These are phyloP conservation scores for Flagelloscypha sp. DNA, from an alignment of 768 basidiomycete species.

Conservation along the genomic window DNA sequence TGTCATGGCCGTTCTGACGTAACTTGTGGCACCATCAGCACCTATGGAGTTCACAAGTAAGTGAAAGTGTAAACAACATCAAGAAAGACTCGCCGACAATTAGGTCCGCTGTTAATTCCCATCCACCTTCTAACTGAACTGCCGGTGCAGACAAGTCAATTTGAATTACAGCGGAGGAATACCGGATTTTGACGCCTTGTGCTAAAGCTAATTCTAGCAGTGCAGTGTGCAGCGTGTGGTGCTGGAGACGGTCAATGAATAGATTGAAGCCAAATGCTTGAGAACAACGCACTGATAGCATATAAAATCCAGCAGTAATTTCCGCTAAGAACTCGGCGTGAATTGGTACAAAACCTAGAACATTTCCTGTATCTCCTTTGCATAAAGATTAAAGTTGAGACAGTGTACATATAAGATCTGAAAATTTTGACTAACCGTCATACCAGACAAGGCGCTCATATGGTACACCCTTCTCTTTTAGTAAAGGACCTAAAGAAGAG, in stretches of 20 bases:
- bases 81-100: too few relatives aligned
- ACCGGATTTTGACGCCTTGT: constrained; percentile 41
- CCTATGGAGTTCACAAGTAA: too few relatives aligned
- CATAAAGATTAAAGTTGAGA: too few relatives aligned
- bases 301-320: constrained; percentile 29
- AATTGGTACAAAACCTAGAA: constrained; percentile 37
- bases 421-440: constrained; percentile 17
- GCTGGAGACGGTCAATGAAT: constrained; percentile 27
- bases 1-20: too few relatives aligned
- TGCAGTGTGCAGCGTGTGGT: constrained; percentile 42
- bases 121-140: constrained; percentile 33
- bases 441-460: not conserved
- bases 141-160: constrained; percentile 24
- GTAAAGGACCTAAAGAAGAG: too few relatives aligned
- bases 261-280: constrained; percentile 2
- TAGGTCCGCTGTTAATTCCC: constrained; percentile 38
- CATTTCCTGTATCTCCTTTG: constrained; percentile 38
- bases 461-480: too few relatives aligned
- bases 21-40: constrained; percentile 48
- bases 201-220: constrained; percentile 36
- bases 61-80: too few relatives aligned
- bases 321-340: constrained; percentile 39
- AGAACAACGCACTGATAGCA: constrained; percentile 33
- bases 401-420: too few relatives aligned
- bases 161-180: constrained; percentile 26